phyloP scores from a whole-genome alignment of 768 basidiomycete species.

The Boletellus ananiceps region DNA sequence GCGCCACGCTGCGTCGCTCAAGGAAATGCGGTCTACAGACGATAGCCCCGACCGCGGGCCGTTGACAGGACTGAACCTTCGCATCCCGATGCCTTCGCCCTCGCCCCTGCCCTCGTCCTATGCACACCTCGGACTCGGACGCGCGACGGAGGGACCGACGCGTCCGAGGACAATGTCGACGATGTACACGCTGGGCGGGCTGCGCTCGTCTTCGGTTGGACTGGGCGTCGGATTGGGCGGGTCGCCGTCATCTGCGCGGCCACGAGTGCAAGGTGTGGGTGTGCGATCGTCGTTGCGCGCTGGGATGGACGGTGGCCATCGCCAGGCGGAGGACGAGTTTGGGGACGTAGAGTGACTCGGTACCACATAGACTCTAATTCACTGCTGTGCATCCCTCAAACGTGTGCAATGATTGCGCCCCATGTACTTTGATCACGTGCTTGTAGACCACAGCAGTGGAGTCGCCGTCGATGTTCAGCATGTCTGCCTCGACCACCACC shows the following conservation, averaged over 20 bases:
- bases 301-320: not conserved
- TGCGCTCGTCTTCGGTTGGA: constrained; percentile 35
- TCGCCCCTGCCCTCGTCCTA: constrained; percentile 4
- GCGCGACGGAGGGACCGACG: constrained; percentile 11
- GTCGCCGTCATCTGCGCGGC: constrained; percentile 11
- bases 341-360: constrained; percentile 23
- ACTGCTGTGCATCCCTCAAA: too few species aligned
- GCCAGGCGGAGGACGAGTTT: constrained; percentile 9
- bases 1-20: constrained; percentile 45
- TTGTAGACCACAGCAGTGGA: not conserved
- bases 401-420: not conserved
- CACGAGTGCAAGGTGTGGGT: not conserved
- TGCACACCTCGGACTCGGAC: constrained; percentile 17
- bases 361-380: not conserved
- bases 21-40: constrained; percentile 14
- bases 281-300: not conserved
- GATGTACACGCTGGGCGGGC: constrained; percentile 63
- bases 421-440: not conserved
- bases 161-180: constrained; percentile 51
- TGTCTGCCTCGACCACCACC: constrained; percentile 21
- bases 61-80: constrained; percentile 44
- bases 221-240: constrained; percentile 22
- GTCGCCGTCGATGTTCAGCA: not conserved
- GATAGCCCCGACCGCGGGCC: constrained; percentile 22
- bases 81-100: constrained; percentile 53